phyloP scores from a whole-genome alignment of 2,329 filamentous ascomycete species.

The Aspergillus sp. region DNA sequence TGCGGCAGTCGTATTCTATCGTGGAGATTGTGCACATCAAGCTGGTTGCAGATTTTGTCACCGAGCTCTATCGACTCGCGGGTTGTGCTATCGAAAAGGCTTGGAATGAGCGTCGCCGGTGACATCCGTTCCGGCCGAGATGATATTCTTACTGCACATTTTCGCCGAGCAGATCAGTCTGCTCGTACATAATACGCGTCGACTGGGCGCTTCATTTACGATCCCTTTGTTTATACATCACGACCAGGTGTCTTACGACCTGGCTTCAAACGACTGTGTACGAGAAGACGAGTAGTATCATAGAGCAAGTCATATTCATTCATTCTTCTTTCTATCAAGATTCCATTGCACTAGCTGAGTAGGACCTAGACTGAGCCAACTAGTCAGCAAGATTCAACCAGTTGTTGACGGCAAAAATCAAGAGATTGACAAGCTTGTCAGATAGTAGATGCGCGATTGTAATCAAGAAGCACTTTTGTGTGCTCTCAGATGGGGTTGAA shows the following conservation, averaged over 20 bases:
- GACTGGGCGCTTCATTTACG: not conserved
- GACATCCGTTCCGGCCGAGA: not conserved
- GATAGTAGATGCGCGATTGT: constrained; percentile 27
- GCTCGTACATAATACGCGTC: not conserved
- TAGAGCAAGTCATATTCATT: no score
- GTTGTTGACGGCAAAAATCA: not conserved
- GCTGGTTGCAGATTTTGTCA: constrained; percentile 44
- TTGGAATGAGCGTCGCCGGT: constrained; percentile 25
- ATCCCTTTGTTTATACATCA: no score
- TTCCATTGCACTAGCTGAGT: not conserved
- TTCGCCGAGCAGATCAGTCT: not conserved
- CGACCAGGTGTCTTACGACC: not conserved
- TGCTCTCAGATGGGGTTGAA: constrained; percentile 39
- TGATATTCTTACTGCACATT: no score
- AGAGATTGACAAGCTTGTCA: constrained; percentile 15
- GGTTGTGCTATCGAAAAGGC: constrained; percentile 45
- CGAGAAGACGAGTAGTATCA: no score
- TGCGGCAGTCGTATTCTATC: constrained; percentile 25
- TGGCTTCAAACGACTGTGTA: not conserved
- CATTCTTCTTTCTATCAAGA: not conserved
- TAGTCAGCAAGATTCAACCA: not conserved
- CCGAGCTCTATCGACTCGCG: constrained; percentile 44
- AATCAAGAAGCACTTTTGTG: constrained; percentile 28
- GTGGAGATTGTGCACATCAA: constrained; percentile 42
- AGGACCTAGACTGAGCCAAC: not conserved